Evolutionary conservation across 2,329 filamentous ascomycete genomes (phyloP), one percentile per base, ranked within the genome.

Genomic region (Phialophora verrucosa): DNA sequence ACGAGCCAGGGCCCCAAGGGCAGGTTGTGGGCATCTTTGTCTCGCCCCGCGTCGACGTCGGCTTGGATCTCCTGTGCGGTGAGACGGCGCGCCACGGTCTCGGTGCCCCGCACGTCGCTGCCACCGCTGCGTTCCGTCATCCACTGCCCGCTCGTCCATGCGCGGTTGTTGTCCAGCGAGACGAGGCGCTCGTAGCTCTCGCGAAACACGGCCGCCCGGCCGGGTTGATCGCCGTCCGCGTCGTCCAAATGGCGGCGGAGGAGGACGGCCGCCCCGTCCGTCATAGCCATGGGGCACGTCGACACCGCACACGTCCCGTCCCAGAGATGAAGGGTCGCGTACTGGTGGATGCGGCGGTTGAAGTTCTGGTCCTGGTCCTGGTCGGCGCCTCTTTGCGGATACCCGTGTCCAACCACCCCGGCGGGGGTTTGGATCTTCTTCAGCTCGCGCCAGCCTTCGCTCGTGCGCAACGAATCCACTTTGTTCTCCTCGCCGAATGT

Each of bases 201-300:
- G 31, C 71, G 67, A 35, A 78, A 74, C 35, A 75, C 68, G 20
- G 63, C 51, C 23, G 32, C 54, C 54, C 68, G 63, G 32, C 68
- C 65, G 2, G 70, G 64, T 59, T 69, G 62, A 35, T 68, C 66
- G 17, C 63, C 55, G 51, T 67, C 59, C 12, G 49, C 32, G 53
- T 66, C 62, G 44, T 63, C 53, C 23, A 69, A 29, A 29, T 71
- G 59, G 50, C 61, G 17, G n/a, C 63, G 64, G 1, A 69, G 70
- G 20, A 80, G 73, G 8, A 76, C 75, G 17, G 78, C 77, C 2
- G 78, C 78, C 2, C 78, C 78, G 55, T 79, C 77, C 1, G 74
- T 78, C 89, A 91, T 91, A 29, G 85, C 86, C 23, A 85, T 85
- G 0, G 89, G 89, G 70, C 89, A 91, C 0, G 85, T 85, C 2